phyloP scores from a whole-genome alignment of 257 asterid genomes.

The Plantago ovata region DNA sequence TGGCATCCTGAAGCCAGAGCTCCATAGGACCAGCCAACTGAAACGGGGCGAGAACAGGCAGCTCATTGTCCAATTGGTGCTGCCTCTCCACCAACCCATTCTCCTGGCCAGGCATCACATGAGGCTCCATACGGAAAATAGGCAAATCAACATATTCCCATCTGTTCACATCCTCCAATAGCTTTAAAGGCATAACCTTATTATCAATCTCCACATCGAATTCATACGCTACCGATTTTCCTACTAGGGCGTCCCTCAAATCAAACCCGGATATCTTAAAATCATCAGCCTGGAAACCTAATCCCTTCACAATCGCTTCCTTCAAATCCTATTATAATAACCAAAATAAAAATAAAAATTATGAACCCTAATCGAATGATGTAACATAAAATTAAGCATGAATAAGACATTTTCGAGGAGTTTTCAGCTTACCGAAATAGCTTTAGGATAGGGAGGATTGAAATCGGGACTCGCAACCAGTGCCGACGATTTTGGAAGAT shows the following conservation, averaged over 20 bases:
- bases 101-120: slow-evolving; percentile 30
- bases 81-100: slow-evolving; percentile 53
- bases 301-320: slow-evolving; percentile 86
- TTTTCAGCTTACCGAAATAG: slow-evolving; percentile 36
- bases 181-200: slow-evolving; percentile 75
- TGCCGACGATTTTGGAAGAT: slow-evolving; percentile 29
- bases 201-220: slow-evolving; percentile 88
- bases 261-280: slow-evolving; percentile 80
- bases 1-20: slow-evolving; percentile 94
- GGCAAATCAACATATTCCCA: slow-evolving; percentile 96
- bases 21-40: slow-evolving; percentile 98
- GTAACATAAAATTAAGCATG: background rate
- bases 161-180: slow-evolving; percentile 84
- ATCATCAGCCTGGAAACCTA: slow-evolving; percentile 81
- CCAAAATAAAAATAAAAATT: background rate
- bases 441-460: slow-evolving; percentile 43
- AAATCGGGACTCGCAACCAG: slow-evolving; percentile 26
- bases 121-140: slow-evolving; percentile 52
- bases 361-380: background rate
- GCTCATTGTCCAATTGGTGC: slow-evolving; percentile 33
- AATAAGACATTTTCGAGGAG: background rate
- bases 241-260: slow-evolving; percentile 78
- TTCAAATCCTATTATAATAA: slow-evolving; percentile 57
- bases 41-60: slow-evolving; percentile 88
- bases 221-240: slow-evolving; percentile 84